Base-by-base conservation (phyloP, 306 rosid species). In the Bauhinia variegata region DNA sequence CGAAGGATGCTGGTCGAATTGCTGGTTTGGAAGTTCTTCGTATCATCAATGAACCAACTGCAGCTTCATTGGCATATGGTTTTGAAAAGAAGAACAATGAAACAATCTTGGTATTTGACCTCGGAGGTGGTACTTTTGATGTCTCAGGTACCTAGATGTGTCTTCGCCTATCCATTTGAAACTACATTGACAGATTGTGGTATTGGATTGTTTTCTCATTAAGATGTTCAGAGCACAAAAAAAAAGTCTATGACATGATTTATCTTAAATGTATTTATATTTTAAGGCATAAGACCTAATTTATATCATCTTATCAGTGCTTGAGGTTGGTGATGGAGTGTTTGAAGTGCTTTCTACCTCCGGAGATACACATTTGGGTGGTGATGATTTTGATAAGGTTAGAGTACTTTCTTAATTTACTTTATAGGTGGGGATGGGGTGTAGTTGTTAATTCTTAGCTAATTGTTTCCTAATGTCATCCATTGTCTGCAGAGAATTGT, bases 121-220 rank as follows among this genome's bases (percentile, higher is more conserved):
- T 92, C 72, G 98, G 98, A 18, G 98, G 98, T 51, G 98, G 98
- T 75, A 92, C 98, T 52, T 92, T 92, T 75, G 98, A 92, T 76
- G 98, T 92, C 63, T 89, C 98, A 81, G 97, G 97, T 90, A 85
- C 9, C 9, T 11, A 11, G 12, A 44, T 15, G 5, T 1, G 1
- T n/a, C 60, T 58, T 6, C 33, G 7, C 11, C 12, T 38, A 12
- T 30, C 8, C 4, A 56, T 50, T 1, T n/a, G 3, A 6, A 33
- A 0, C 19, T 28, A 0, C 46, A 1, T 30, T 15, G 31, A 16
- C 16, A 42, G n/a, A 33, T 58, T 62, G 4, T 17, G 37, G 14
- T 42, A 11, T 33, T 3, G 41, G 8, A 3, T n/a, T 18, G n/a
- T 34, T 0, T 31, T 43, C 8, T 11, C 13, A 4, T 6, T 13